Conservation (phyloP, 75 land plant genomes). For the Selaginella moellendorffii region DNA sequence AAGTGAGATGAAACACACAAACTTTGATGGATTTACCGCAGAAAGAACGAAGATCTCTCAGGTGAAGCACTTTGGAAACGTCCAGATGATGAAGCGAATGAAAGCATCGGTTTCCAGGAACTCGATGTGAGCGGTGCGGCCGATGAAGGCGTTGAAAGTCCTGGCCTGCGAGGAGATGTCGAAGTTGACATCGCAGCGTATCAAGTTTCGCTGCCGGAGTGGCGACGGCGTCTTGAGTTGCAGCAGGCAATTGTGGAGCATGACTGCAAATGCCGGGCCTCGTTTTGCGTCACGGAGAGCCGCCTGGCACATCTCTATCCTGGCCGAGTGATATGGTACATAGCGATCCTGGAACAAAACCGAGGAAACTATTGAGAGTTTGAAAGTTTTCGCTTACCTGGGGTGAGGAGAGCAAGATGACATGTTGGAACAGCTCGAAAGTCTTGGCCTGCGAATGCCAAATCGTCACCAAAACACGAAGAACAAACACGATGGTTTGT, state of each 20-base stretch:
- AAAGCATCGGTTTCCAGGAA: slow-evolving; percentile 63
- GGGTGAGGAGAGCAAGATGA: slow-evolving; percentile 72
- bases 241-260: slow-evolving; percentile 62
- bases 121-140: slow-evolving; percentile 85
- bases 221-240: slow-evolving; percentile 43
- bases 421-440: slow-evolving; percentile 55
- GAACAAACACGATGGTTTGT: background rate
- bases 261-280: slow-evolving; percentile 46
- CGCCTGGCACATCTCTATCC: slow-evolving; percentile 55
- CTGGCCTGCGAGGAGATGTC: slow-evolving; percentile 41
- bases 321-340: slow-evolving; percentile 82
- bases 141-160: slow-evolving; percentile 56
- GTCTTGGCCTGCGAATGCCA: slow-evolving; percentile 52
- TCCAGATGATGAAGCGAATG: slow-evolving; percentile 73
- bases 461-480: slow-evolving; percentile 2
- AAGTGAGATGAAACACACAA: too few species aligned
- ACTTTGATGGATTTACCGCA: too few species aligned
- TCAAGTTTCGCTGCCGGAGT: slow-evolving; percentile 30
- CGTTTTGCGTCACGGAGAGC: slow-evolving; percentile 48
- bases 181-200: slow-evolving; percentile 85
- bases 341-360: slow-evolving; percentile 67
- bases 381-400: too few species aligned
- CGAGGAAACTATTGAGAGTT: too few species aligned
- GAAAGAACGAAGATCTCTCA: slow-evolving; percentile 1
- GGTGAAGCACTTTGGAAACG: slow-evolving; percentile 46